These are phyloP conservation scores for Cytospora paraplurivora DNA, from an alignment of 2,329 filamentous ascomycete genomes.

Conservation along the genomic window DNA sequence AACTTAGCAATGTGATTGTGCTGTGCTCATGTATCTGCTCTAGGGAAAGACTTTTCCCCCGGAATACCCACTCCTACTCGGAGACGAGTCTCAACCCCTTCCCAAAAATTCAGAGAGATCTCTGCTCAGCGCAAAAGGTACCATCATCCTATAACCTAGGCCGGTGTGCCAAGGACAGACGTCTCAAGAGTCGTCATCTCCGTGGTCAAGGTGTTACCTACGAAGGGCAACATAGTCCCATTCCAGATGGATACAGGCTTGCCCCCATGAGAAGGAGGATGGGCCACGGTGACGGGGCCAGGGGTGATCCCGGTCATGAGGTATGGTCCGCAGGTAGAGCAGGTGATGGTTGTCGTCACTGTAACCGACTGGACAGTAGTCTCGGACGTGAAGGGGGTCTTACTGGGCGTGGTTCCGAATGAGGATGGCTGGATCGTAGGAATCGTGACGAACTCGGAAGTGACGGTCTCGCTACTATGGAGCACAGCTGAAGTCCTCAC, in stretches of 20 bases:
- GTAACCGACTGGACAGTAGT: not conserved
- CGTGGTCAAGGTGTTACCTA: not conserved
- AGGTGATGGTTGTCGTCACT: not conserved
- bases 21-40: not conserved
- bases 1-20: not conserved
- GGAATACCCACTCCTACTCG: not conserved
- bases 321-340: not conserved
- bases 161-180: not conserved
- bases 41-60: too few species aligned
- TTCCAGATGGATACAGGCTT: not conserved
- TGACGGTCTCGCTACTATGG: too few species aligned
- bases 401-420: not conserved
- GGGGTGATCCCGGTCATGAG: not conserved
- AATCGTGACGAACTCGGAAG: too few species aligned
- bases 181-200: not conserved
- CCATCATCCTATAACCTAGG: not conserved
- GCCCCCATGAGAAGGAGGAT: not conserved
- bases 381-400: not conserved
- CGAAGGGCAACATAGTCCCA: not conserved
- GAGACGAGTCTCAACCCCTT: not conserved
- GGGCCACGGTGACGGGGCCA: not conserved
- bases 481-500: too few species aligned
- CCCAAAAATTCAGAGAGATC: not conserved
- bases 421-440: not conserved
- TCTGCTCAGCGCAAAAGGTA: not conserved